Evolutionary conservation across 2,329 filamentous ascomycete genomes (phyloP).

Genomic region (Colletotrichum scovillei): DNA sequence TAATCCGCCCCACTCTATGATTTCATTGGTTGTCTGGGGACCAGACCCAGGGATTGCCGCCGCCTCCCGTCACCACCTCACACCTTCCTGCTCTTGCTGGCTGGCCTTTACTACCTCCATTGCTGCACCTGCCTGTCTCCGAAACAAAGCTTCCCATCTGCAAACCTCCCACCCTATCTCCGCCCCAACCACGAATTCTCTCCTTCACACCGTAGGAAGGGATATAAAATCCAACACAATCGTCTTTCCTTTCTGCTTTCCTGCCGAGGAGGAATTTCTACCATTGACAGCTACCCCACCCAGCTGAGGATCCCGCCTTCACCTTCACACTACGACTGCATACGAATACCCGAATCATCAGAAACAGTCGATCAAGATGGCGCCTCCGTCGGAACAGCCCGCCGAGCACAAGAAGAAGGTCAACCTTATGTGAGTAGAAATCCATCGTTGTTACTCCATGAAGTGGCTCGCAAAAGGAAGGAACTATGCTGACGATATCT

Average conservation of each 20-base stretch:
- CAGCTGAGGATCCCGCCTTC: slow-evolving; percentile 32
- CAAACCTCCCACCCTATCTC: slow-evolving; percentile 32
- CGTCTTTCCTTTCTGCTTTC: slow-evolving; percentile 17
- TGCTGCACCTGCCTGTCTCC: slow-evolving; percentile 20
- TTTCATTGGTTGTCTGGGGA: slow-evolving; percentile 37
- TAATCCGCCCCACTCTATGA: slow-evolving; percentile 37
- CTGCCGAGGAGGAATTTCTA: not conserved
- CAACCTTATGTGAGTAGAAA: slow-evolving; percentile 77
- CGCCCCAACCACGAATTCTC: slow-evolving; percentile 28
- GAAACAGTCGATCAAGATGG: slow-evolving; percentile 67
- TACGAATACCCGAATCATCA: slow-evolving; percentile 23
- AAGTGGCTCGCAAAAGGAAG: slow-evolving; percentile 11
- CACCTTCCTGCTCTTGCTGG: not conserved
- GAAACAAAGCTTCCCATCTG: slow-evolving; percentile 28
- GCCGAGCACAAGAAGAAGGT: slow-evolving; percentile 80
- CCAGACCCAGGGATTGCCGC: slow-evolving; percentile 30
- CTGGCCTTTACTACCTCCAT: slow-evolving; percentile 27
- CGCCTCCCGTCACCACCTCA: slow-evolving; percentile 28
- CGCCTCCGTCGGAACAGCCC: slow-evolving; percentile 66
- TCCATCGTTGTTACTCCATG: not conserved
- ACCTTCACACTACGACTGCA: slow-evolving; percentile 13
- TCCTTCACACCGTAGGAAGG: slow-evolving; percentile 14
- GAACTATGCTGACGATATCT: slow-evolving; percentile 48
- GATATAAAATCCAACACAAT: slow-evolving; percentile 9
- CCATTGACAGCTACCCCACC: slow-evolving; percentile 25